Conservation (phyloP, 176 grass and related monocot species). For the Carex scoparia region DNA sequence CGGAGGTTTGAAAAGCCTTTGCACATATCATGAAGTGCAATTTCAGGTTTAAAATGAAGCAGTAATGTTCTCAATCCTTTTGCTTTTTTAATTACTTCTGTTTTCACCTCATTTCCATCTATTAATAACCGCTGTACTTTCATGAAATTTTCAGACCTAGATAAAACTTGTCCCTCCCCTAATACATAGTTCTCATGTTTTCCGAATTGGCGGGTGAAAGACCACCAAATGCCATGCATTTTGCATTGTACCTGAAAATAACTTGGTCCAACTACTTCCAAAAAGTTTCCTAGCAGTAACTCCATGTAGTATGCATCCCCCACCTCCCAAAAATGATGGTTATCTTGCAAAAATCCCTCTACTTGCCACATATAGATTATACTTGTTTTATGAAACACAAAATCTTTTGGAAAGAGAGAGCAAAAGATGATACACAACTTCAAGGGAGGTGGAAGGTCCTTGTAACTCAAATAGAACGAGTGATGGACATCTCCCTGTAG, state of each 20-base stretch:
- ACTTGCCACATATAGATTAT: constrained; percentile 16
- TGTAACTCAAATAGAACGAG: constrained; percentile 18
- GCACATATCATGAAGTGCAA: not conserved
- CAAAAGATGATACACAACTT: constrained; percentile 36
- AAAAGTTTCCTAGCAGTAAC: constrained; percentile 28
- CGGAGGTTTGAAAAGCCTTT: not conserved
- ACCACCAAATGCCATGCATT: not conserved
- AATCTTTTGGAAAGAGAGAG: constrained; percentile 32
- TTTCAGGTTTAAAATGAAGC: too few species aligned
- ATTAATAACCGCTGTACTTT: not conserved
- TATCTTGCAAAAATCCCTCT: constrained; percentile 17
- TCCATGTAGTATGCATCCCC: constrained; percentile 17
- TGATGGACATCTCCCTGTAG: constrained; percentile 17
- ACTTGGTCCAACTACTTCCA: not conserved
- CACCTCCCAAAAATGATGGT: not conserved
- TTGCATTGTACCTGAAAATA: not conserved
- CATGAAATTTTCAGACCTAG: too few species aligned
- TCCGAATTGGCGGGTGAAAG: not conserved
- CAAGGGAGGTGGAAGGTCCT: constrained; percentile 20
- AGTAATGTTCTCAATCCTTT: not conserved
- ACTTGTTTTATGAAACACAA: not conserved
- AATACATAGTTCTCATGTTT: not conserved
- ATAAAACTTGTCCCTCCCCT: not conserved
- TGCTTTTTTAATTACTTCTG: not conserved
- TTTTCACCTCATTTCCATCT: not conserved